Evolutionary conservation across 2,329 filamentous ascomycete species (phyloP), one percentile per base, ranked within the genome.

Genomic region (Fusarium avenaceum): DNA sequence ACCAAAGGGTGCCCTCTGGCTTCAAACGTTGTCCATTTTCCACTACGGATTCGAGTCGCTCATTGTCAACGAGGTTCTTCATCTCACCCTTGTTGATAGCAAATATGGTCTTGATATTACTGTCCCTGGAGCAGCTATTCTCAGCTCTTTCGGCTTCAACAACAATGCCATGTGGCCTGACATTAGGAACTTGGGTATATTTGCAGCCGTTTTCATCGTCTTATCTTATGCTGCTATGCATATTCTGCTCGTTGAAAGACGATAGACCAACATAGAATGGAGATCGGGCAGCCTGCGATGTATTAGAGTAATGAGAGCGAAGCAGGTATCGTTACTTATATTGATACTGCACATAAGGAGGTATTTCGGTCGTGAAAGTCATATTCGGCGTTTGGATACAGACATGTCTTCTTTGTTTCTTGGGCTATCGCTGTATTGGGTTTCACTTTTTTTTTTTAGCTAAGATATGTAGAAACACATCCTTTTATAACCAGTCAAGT

Each of bases 61-160:
- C 15, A 97, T 98, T 67, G 96, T 99, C 72, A 99, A 98, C 76
- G 96, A 99, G 81, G 96, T 97, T 46, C 90, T 93, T 26, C 93
- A 93, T 74, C 84, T 99, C 43, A 95, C 92, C 0, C 86, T 99
- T 26, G 88, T 96, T 42, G 96, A 99, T 78, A 91, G 96, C 79
- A 96, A 98, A 80, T 97, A 97, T 69, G 96, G 96, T 7, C 87
- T 99, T 7, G 94, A 98, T 75, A 99, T 99, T 67, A 95, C 96
- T 52, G 94, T 99, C 0, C 96, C 96, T 0, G 96, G 96, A 33
- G 94, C 95, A 1, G 93, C 94, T 0, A 99, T 99, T 70, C 82
- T 99, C 56, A 97, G 92, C 79, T 93, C 92, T 0, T 99, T 99
- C 78, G 96, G 96, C 2, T 99, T 99, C 78, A 87, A 97, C 76